Evolutionary conservation across 2,329 filamentous ascomycete genomes (phyloP).

Genomic region (Leptographium galeiforme): DNA sequence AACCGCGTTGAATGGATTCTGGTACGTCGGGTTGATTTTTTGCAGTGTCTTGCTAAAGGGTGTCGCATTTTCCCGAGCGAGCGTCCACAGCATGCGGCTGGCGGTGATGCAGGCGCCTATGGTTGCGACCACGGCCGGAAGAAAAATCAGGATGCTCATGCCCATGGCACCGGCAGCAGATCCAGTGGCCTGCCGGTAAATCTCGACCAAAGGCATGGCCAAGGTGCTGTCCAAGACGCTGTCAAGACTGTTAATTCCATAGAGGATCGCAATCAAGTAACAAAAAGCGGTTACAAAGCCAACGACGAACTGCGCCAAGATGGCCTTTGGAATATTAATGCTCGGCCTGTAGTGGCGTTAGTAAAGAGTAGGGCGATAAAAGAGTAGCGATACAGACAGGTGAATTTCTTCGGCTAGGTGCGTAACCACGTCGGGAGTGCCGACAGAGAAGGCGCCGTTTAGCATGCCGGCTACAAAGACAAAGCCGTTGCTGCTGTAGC

Average conservation of each 20-base stretch:
- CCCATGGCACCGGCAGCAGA: not conserved
- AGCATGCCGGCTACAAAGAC: not conserved
- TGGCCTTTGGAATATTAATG: not conserved
- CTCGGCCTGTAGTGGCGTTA: not conserved
- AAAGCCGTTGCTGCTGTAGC: not conserved
- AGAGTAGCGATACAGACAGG: not conserved
- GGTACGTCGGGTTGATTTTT: constrained; percentile 36
- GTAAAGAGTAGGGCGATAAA: no score
- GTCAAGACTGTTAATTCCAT: not conserved
- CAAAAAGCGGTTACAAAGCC: not conserved
- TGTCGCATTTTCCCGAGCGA: constrained; percentile 47
- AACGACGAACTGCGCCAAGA: not conserved
- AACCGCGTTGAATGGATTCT: constrained; percentile 45
- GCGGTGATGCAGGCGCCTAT: not conserved
- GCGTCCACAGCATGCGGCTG: constrained; percentile 28
- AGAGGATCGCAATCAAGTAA: not conserved
- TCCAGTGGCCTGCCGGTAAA: not conserved
- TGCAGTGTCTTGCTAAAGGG: constrained; percentile 39
- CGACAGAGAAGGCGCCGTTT: not conserved
- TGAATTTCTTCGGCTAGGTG: not conserved
- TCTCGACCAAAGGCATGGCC: not conserved
- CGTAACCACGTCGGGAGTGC: not conserved
- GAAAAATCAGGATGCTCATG: constrained; percentile 8
- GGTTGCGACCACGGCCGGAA: not conserved
- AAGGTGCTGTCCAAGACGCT: not conserved